These are phyloP conservation scores for Omphalotus olearius DNA, from an alignment of 1,284 basidiomycete genomes.

Conservation along the genomic window DNA sequence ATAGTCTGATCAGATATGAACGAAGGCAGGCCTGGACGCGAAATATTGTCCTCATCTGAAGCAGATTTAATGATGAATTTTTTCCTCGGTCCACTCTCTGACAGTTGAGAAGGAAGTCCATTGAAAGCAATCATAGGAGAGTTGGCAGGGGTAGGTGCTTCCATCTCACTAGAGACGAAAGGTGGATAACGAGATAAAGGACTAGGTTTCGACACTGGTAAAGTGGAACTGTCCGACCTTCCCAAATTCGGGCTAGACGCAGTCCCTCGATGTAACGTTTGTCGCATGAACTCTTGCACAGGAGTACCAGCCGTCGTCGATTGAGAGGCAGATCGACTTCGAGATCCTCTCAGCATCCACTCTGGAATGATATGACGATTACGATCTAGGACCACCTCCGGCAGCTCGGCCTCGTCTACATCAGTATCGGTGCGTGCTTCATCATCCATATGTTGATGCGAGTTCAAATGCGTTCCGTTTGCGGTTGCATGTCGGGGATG, in stretches of 20 bases:
- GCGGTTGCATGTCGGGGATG: constrained; percentile 36
- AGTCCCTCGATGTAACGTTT: constrained; percentile 44
- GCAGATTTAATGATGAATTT: constrained; percentile 16
- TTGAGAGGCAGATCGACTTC: constrained; percentile 50
- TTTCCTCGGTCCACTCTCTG: constrained; percentile 14
- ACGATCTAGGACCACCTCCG: constrained; percentile 87
- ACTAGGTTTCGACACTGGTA: constrained; percentile 26
- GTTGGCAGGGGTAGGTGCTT: constrained; percentile 51
- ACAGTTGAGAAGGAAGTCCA: constrained; percentile 24
- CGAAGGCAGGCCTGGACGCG: constrained; percentile 32
- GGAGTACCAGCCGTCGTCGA: constrained; percentile 25
- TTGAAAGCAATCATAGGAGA: constrained; percentile 36
- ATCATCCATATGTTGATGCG: constrained; percentile 15
- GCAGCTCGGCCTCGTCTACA: constrained; percentile 69
- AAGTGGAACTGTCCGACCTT: not conserved
- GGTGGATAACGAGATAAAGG: constrained; percentile 38
- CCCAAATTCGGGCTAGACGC: constrained; percentile 66
- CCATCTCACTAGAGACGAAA: constrained; percentile 31
- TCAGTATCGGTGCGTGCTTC: constrained; percentile 38
- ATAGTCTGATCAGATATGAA: constrained; percentile 35
- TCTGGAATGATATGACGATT: constrained; percentile 96
- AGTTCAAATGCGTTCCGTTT: constrained; percentile 1
- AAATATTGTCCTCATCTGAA: constrained; percentile 29
- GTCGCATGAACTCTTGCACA: constrained; percentile 24
- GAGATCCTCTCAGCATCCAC: constrained; percentile 72